phyloP scores from a whole-genome alignment of 2,329 filamentous ascomycete species.

The Nemania diffusa region DNA sequence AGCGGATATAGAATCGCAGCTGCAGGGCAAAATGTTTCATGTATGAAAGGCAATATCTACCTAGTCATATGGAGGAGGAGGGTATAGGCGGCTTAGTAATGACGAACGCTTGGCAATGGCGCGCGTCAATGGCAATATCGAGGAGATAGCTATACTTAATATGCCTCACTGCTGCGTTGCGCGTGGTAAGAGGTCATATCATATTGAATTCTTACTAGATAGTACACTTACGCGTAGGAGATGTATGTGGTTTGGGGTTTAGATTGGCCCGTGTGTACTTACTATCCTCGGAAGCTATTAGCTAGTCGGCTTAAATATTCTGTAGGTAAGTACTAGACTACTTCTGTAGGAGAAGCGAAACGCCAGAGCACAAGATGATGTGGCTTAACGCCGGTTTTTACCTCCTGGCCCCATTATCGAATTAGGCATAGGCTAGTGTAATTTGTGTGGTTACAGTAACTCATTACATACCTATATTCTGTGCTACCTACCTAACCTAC shows the following conservation, averaged over 20 bases:
- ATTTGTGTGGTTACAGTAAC: not conserved
- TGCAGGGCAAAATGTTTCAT: constrained; percentile 13
- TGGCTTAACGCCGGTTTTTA: constrained; percentile 12
- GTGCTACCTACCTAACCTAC: too few species aligned
- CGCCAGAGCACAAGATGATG: constrained; percentile 3
- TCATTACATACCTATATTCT: too few species aligned
- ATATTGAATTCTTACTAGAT: not conserved
- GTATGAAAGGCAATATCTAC: not conserved
- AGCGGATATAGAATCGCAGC: constrained; percentile 9
- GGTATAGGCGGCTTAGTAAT: constrained; percentile 22
- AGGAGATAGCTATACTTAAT: not conserved
- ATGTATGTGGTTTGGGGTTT: not conserved
- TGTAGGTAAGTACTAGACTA: not conserved
- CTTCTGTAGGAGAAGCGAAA: not conserved
- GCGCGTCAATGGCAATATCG: not conserved
- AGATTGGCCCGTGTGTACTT: too few species aligned
- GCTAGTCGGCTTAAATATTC: too few species aligned
- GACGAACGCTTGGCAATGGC: constrained; percentile 19
- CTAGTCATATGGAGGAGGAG: not conserved
- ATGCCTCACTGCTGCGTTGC: constrained; percentile 2
- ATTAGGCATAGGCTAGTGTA: not conserved
- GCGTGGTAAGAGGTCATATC: not conserved
- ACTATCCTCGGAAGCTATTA: too few species aligned
- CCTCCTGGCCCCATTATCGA: not conserved
- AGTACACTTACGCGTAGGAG: not conserved